Evolutionary conservation across 2,329 filamentous ascomycete genomes (phyloP).

Genomic region (Colletotrichum plurivorum): DNA sequence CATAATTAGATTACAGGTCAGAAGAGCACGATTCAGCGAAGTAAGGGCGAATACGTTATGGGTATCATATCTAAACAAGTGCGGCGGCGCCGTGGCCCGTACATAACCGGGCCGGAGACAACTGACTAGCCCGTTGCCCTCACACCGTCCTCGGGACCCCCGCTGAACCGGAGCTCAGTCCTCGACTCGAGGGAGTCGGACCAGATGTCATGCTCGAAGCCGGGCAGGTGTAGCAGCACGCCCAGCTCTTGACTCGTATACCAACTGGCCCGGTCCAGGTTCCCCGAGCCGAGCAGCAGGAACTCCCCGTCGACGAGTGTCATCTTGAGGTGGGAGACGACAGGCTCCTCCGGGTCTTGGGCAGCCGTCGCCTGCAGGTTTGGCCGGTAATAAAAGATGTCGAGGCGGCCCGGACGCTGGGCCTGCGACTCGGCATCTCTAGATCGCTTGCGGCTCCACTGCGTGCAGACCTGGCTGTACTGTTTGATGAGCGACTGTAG

Average conservation of each 20-base stretch:
- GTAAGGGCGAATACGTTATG: neutral
- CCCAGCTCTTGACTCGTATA: conserved; percentile 89
- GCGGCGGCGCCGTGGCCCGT: conserved; percentile 3
- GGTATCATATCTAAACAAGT: conserved; percentile 18
- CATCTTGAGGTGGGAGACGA: conserved; percentile 84
- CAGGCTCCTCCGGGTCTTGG: conserved; percentile 67
- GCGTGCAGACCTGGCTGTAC: conserved; percentile 57
- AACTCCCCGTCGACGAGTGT: conserved; percentile 79
- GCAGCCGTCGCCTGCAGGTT: conserved; percentile 47
- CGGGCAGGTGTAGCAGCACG: conserved; percentile 67
- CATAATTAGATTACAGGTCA: neutral
- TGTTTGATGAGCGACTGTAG: conserved; percentile 70
- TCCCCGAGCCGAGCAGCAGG: conserved; percentile 82
- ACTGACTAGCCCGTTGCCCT: conserved; percentile 29
- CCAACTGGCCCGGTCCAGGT: conserved; percentile 89
- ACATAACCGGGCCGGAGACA: neutral
- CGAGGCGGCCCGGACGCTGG: conserved; percentile 62
- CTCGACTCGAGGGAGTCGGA: conserved; percentile 54
- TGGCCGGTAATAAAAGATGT: conserved; percentile 71
- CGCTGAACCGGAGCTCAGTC: conserved; percentile 46
- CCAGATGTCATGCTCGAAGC: conserved; percentile 55
- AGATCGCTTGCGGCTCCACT: conserved; percentile 33
- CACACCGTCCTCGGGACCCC: conserved; percentile 4
- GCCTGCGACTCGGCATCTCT: conserved; percentile 59
- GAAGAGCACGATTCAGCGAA: neutral